phyloP scores from a whole-genome alignment of 2,329 filamentous ascomycete genomes.

The Hypomyces rosellus region DNA sequence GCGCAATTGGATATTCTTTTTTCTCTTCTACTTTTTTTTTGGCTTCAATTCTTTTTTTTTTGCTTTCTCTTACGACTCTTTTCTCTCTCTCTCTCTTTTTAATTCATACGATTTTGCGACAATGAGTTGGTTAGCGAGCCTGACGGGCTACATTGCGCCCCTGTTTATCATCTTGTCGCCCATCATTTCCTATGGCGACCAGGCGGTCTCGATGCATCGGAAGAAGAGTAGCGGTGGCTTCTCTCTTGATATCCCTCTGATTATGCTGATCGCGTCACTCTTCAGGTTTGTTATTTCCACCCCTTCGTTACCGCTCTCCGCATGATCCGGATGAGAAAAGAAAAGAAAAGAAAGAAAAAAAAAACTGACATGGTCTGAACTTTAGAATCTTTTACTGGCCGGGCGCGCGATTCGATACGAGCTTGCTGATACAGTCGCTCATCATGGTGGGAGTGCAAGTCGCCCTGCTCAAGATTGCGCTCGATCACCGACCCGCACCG shows the following conservation, averaged over 20 bases:
- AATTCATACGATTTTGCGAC: conserved; percentile 4
- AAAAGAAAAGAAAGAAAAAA: neutral
- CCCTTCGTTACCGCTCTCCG: neutral
- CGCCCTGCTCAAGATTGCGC: conserved; percentile 59
- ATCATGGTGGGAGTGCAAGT: conserved; percentile 60
- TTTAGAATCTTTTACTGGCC: conserved; percentile 64
- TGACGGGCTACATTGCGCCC: conserved; percentile 54
- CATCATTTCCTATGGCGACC: conserved; percentile 59
- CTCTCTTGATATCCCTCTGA: conserved; percentile 64
- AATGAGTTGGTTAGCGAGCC: conserved; percentile 38
- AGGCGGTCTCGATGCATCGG: conserved; percentile 59
- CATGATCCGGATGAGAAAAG: neutral
- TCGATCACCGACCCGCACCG: conserved; percentile 58
- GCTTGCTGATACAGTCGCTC: conserved; percentile 57
- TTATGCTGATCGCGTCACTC: conserved; percentile 64
- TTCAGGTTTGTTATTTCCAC: conserved; percentile 43
- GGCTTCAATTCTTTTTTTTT: neutral
- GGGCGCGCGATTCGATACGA: conserved; percentile 57
- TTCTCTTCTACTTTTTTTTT: neutral
- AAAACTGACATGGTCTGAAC: neutral
- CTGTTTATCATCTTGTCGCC: conserved; percentile 59
- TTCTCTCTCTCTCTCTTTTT: neutral
- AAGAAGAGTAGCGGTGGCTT: conserved; percentile 60
- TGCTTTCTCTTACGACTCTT: neutral
- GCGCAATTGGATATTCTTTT: neutral